phyloP scores from a whole-genome alignment of 371 early-diverging fungal species.

The Vavraia culicis region DNA sequence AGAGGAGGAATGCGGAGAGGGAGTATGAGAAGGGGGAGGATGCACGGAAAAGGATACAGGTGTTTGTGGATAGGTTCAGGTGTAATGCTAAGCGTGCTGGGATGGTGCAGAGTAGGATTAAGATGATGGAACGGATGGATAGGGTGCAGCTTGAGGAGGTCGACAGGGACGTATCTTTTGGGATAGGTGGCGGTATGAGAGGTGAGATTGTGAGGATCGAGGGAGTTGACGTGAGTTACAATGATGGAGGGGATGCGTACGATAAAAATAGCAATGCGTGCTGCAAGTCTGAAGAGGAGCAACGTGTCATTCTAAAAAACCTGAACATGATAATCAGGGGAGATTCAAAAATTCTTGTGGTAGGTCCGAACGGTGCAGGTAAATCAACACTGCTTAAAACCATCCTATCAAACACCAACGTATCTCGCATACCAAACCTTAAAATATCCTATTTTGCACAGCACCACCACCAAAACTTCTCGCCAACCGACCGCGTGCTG shows the following conservation, averaged over 20 bases:
- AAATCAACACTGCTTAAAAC: constrained; percentile 63
- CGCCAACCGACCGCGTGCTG: no score
- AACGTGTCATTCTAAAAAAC: constrained; percentile 47
- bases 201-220: constrained; percentile 24
- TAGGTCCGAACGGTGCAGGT: constrained; percentile 61
- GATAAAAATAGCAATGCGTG: not conserved
- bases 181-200: constrained; percentile 7
- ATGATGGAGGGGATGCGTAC: not conserved
- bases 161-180: constrained; percentile 25
- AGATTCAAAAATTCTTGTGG: constrained; percentile 55
- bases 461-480: no score
- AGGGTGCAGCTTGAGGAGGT: constrained; percentile 7
- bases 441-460: constrained; percentile 67
- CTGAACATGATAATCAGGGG: constrained; percentile 49
- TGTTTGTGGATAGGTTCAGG: constrained; percentile 89
- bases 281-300: no score
- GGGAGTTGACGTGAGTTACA: constrained; percentile 20
- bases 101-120: constrained; percentile 85
- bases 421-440: not conserved
- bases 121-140: constrained; percentile 70
- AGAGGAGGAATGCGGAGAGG: constrained; percentile 71
- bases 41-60: constrained; percentile 65
- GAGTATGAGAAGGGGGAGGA: constrained; percentile 44
- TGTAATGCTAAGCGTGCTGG: constrained; percentile 88
- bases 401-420: constrained; percentile 53